Conservation (phyloP, 805 yeast species). For the Ogataea paradorogensis region DNA sequence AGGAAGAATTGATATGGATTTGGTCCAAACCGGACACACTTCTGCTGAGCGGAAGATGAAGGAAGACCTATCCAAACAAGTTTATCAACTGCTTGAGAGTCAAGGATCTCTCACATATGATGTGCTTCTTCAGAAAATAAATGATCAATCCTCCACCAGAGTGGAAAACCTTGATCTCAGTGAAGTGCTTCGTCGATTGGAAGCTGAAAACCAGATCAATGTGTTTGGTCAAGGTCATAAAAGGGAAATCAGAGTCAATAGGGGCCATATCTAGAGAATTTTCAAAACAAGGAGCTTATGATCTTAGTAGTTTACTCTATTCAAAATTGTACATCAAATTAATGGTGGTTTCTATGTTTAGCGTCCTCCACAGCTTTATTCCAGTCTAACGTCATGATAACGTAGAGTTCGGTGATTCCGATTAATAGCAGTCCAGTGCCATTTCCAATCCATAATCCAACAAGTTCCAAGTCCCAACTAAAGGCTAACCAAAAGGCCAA, state of each 20-base stretch:
- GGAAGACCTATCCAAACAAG: conserved; percentile 66
- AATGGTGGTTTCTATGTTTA: conserved; percentile 14
- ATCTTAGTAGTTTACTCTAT: background rate
- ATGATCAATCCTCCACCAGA: conserved; percentile 60
- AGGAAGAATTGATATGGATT: conserved; percentile 95
- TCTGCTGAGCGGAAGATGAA: conserved; percentile 76
- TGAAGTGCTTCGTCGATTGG: conserved; percentile 64
- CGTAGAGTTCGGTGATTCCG: conserved; percentile 46
- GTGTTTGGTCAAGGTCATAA: conserved; percentile 72
- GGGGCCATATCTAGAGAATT: conserved; percentile 2
- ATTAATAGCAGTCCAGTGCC: conserved; percentile 61
- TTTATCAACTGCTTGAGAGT: conserved; percentile 51
- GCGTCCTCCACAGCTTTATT: conserved; percentile 39
- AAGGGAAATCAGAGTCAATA: conserved; percentile 47
- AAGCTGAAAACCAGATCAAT: conserved; percentile 65
- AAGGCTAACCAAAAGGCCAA: conserved; percentile 59
- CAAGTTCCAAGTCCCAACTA: conserved; percentile 42
- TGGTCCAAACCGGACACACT: conserved; percentile 94
- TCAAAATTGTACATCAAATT: background rate
- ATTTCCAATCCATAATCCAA: conserved; percentile 74
- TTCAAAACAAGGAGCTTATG: background rate
- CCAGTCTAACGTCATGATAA: conserved; percentile 54
- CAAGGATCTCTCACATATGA: conserved; percentile 53
- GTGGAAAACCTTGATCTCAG: conserved; percentile 71
- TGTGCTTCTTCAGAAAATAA: conserved; percentile 57